These are phyloP conservation scores for Chlorella sp. DNA, from an alignment of 139 green algal species.

Conservation along the genomic window DNA sequence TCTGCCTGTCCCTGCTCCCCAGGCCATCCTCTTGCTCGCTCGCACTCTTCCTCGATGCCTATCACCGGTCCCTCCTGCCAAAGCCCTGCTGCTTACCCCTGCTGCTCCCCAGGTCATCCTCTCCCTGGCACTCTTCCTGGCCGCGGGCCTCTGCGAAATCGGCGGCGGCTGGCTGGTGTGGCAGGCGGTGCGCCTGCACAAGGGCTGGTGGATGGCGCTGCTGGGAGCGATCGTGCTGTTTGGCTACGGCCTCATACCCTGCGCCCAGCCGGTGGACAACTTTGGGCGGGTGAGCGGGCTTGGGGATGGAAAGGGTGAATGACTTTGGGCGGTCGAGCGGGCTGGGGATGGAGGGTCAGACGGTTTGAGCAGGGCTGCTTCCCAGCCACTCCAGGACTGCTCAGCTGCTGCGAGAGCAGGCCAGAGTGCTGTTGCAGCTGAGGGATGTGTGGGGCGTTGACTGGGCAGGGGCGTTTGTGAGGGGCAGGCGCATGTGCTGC, in stretches of 20 bases:
- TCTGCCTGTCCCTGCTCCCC: too few species aligned
- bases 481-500: too few species aligned
- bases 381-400: too few species aligned
- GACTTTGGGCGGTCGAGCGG: too few species aligned
- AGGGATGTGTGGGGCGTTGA: too few species aligned
- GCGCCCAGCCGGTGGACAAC: constrained; percentile 72
- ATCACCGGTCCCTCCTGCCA: neutral
- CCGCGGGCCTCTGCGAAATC: constrained; percentile 79
- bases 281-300: constrained; percentile 52
- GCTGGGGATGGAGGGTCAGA: too few species aligned
- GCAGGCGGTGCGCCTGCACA: constrained; percentile 70
- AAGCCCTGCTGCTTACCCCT: neutral
- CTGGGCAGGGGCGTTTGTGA: too few species aligned
- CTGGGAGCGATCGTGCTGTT: constrained; percentile 63
- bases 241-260: constrained; percentile 83
- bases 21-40: too few species aligned
- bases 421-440: too few species aligned
- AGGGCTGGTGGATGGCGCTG: constrained; percentile 38
- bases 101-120: constrained; percentile 4
- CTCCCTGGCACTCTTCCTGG: constrained; percentile 61
- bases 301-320: neutral
- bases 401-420: too few species aligned
- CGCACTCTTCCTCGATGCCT: too few species aligned
- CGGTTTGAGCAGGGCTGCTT: too few species aligned
- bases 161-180: constrained; percentile 90